phyloP scores from a whole-genome alignment of 73 alveolate genomes.

The Halteria grandinella region DNA sequence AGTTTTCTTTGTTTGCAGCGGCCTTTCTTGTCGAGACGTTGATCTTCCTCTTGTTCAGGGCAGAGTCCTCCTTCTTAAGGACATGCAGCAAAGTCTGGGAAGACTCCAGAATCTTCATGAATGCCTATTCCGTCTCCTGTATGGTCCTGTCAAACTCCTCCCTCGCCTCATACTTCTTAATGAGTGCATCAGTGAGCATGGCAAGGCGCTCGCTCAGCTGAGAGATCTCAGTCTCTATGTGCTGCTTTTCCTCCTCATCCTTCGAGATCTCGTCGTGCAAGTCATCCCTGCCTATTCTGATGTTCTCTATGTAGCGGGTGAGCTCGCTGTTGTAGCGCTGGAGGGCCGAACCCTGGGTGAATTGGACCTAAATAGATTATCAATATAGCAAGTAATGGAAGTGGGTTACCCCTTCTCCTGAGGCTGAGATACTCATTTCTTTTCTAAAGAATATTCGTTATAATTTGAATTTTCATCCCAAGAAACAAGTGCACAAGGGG shows the following conservation, averaged over 20 bases:
- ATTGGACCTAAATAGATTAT: too few relatives aligned
- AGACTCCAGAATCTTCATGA: slow-evolving; percentile 80
- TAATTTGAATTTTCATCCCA: too few relatives aligned
- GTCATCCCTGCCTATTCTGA: slow-evolving; percentile 58
- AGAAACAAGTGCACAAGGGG: slow-evolving; percentile 21
- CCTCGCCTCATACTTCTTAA: slow-evolving; percentile 55
- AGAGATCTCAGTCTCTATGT: slow-evolving; percentile 51
- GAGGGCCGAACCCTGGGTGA: slow-evolving; percentile 61
- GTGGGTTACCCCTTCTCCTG: too few relatives aligned
- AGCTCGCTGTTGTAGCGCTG: slow-evolving; percentile 61
- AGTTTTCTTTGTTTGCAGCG: too few relatives aligned
- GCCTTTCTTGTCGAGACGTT: slow-evolving; percentile 44
- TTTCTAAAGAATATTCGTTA: too few relatives aligned
- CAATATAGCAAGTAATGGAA: too few relatives aligned
- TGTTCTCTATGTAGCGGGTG: slow-evolving; percentile 46
- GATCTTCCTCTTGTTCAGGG: slow-evolving; percentile 53
- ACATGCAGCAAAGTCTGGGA: slow-evolving; percentile 89
- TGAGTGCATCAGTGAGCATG: slow-evolving; percentile 21
- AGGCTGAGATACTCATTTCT: too few relatives aligned
- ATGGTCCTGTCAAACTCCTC: slow-evolving; percentile 75
- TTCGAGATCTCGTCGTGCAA: slow-evolving; percentile 41
- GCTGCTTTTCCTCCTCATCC: slow-evolving; percentile 47
- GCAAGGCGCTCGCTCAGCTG: slow-evolving; percentile 51
- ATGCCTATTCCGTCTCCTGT: slow-evolving; percentile 73
- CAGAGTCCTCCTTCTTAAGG: slow-evolving; percentile 72